Percentiles rank a stretch among this genome's conserved stretches.
Evolutionary conservation across 768 basidiomycete genomes (phyloP).

Genomic region (Suillus placidus): DNA sequence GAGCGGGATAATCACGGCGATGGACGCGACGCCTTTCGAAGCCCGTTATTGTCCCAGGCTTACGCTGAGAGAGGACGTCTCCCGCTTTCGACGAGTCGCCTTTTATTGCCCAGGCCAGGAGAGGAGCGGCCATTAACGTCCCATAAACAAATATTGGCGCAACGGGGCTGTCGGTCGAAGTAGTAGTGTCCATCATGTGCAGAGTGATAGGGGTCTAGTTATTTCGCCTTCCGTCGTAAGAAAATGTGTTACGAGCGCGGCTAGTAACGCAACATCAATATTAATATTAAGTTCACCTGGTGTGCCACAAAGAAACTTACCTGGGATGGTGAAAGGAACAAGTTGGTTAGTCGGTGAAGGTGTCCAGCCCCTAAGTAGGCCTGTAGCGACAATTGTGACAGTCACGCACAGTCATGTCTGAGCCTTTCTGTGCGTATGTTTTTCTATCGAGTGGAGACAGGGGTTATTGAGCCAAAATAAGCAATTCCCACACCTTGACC

Average conservation of each 20-base stretch:
- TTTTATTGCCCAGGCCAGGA: slow-evolving; percentile 1
- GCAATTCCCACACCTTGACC: neutral
- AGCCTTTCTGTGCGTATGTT: too few relatives aligned
- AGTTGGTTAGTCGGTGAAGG: neutral
- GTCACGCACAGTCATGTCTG: neutral
- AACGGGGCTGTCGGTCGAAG: neutral
- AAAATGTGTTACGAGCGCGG: neutral
- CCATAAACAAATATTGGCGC: neutral
- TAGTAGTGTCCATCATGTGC: neutral
- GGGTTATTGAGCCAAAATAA: neutral
- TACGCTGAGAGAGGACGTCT: slow-evolving; percentile 1
- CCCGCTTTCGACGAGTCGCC: neutral
- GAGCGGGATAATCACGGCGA: neutral
- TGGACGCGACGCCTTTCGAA: neutral
- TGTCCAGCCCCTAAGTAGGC: neutral
- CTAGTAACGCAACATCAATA: neutral
- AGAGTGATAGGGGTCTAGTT: neutral
- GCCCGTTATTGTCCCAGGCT: neutral
- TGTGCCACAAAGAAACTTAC: neutral
- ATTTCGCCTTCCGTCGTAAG: neutral
- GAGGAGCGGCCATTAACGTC: neutral
- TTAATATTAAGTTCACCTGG: neutral
- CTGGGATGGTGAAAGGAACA: neutral
- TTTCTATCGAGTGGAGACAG: neutral
- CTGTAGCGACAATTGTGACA: neutral